These are phyloP conservation scores for Xylaria sp. DNA, from an alignment of 495 filamentous ascomycete species.

Conservation along the genomic window DNA sequence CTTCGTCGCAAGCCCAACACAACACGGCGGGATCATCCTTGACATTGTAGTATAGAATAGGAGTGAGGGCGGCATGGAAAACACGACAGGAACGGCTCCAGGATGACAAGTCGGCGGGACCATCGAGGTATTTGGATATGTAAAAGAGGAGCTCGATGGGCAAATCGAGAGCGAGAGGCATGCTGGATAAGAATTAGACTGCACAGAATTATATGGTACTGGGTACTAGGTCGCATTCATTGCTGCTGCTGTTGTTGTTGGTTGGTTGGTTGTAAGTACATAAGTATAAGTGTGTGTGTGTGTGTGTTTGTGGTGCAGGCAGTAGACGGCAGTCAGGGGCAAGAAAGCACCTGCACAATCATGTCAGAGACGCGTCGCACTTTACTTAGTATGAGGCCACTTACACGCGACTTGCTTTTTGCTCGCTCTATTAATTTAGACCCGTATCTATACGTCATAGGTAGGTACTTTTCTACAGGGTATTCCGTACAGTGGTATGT, in stretches of 20 bases:
- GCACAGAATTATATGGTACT: not conserved
- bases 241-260: not conserved
- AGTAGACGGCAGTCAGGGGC: not conserved
- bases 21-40: constrained; percentile 16
- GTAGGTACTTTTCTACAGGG: no score
- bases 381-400: no score
- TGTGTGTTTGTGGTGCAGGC: not conserved
- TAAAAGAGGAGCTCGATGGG: constrained; percentile 25
- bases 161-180: constrained; percentile 11
- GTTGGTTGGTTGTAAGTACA: not conserved
- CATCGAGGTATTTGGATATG: constrained; percentile 12
- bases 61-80: constrained; percentile 17
- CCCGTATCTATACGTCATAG: no score
- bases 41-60: constrained; percentile 17
- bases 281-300: no score
- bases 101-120: constrained; percentile 20
- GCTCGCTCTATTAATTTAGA: not conserved
- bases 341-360: not conserved
- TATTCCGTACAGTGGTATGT: no score
- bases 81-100: constrained; percentile 30
- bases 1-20: constrained; percentile 28
- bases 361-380: not conserved
- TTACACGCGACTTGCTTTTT: not conserved
- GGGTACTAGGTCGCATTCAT: not conserved
- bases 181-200: not conserved